Base-by-base conservation (phyloP, 176 grass and related monocot genomes). In the Elymus sibiricus region DNA sequence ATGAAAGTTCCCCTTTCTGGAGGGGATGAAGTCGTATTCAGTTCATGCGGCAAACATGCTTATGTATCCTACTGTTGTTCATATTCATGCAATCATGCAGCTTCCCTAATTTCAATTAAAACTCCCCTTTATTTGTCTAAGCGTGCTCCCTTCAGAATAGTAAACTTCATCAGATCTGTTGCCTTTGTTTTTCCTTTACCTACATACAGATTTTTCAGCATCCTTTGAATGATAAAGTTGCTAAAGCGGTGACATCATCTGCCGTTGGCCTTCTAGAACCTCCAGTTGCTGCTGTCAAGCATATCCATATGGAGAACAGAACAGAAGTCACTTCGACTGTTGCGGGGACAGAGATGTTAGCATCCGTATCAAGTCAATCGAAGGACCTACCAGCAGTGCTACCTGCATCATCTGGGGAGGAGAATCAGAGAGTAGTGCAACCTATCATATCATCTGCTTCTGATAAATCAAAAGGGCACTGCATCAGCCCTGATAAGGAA, bases 11-110 rank as follows among this genome's bases (percentile, higher is more conserved):
- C 85, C 70, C 90, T 99, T 44, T 91, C 60, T 75, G 97, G 97
- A 90, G 97, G 97, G 25, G 97, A 99, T 88, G 97, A 99, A 76
- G 61, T 99, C 7, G 64, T 99, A 79, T 99, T 99, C 78, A 89
- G 77, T 88, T 84, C 90, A 56, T 91, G 85, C 15, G 87, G 92
- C 66, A 96, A 86, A 26, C 94, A 99, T 96, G 88, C 97, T 77
- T 99, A 97, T 79, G 97, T 99, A 99, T 96, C 92, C 90, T 96
- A 80, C 82, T 76, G 67, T 65, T 13, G 27, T 64, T 87, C 59
- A 86, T 73, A 24, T 84, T 79, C 22, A 79, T 83, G 39, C 46
- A 78, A 28, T 84, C 44, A 79, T 59, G n/a, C 66, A 73, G 9
- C 37, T 74, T 75, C 63, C 49, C 58, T 85, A 39, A 29, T 82